Percentiles rank a stretch among this genome's conserved stretches.
phyloP scores from a whole-genome alignment of 495 filamentous ascomycete species.

The Tuber microsphaerosporum region DNA sequence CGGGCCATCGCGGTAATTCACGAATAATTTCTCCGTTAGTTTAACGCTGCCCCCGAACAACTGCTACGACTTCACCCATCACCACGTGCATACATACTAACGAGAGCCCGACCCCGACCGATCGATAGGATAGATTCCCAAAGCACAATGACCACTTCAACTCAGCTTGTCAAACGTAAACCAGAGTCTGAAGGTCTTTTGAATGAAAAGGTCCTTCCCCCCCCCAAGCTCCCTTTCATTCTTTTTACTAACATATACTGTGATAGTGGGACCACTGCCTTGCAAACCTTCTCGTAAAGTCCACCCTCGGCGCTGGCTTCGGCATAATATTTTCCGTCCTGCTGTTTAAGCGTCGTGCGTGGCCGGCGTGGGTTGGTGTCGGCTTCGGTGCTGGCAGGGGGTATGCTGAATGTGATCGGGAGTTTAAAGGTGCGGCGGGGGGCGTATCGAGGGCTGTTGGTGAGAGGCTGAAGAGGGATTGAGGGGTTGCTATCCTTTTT shows the following conservation, averaged over 20 bases:
- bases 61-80: too few species aligned
- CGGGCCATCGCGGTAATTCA: background rate
- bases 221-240: background rate
- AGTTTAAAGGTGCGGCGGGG: constrained; percentile 52
- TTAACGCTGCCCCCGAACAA: background rate
- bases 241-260: background rate
- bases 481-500: background rate
- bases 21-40: background rate
- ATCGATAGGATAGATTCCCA: background rate
- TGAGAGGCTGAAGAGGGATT: constrained; percentile 30
- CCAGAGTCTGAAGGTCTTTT: constrained; percentile 31
- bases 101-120: background rate
- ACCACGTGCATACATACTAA: background rate
- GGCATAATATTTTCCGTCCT: constrained; percentile 97
- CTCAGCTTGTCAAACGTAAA: constrained; percentile 21
- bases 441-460: constrained; percentile 46
- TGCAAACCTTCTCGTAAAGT: constrained; percentile 92
- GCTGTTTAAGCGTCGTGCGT: constrained; percentile 92
- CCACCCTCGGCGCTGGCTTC: constrained; percentile 84
- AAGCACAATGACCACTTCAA: constrained; percentile 14
- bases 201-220: constrained; percentile 30
- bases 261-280: constrained; percentile 93
- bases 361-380: constrained; percentile 84
- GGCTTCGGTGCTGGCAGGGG: constrained; percentile 94
- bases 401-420: constrained; percentile 82